phyloP scores from a whole-genome alignment of 495 filamentous ascomycete species.

The Zalerion maritima region DNA sequence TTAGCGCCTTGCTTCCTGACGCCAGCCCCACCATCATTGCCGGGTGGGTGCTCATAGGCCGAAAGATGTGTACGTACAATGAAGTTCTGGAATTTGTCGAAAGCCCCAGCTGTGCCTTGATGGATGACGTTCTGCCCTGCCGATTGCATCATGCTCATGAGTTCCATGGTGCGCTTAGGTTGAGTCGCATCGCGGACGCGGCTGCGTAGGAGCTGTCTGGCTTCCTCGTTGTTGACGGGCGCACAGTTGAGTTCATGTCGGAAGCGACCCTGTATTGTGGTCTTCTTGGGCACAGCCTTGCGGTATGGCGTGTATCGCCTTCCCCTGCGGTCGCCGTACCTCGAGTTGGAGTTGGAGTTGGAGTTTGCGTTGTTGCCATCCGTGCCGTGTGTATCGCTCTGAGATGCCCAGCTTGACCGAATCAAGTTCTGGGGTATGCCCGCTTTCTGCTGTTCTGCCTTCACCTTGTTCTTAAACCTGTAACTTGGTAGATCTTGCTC shows the following conservation, averaged over 20 bases:
- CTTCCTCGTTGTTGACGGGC: conserved; percentile 61
- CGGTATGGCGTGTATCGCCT: conserved; percentile 54
- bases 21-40: conserved; percentile 2
- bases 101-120: conserved; percentile 33
- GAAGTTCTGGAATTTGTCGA: conserved; percentile 36
- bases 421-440: conserved; percentile 37
- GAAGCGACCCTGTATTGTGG: conserved; percentile 55
- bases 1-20: conserved; percentile 12
- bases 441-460: conserved; percentile 29
- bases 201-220: conserved; percentile 42
- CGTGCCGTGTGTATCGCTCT: conserved; percentile 19
- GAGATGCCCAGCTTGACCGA: conserved; percentile 17
- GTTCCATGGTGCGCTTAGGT: conserved; percentile 40
- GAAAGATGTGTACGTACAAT: conserved; percentile 33
- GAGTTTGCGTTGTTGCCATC: conserved; percentile 18
- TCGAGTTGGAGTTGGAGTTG: too few relatives aligned
- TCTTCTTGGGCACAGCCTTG: conserved; percentile 80
- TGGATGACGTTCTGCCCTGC: conserved; percentile 22
- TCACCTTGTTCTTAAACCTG: conserved; percentile 40
- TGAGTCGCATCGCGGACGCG: conserved; percentile 48
- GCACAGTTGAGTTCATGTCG: conserved; percentile 64
- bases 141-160: conserved; percentile 27
- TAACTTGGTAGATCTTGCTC: conserved; percentile 82
- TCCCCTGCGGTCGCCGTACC: conserved; percentile 39
- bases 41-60: conserved; percentile 1